Conservation (phyloP, 495 filamentous ascomycete species). For the Aspergillus ostianus region DNA sequence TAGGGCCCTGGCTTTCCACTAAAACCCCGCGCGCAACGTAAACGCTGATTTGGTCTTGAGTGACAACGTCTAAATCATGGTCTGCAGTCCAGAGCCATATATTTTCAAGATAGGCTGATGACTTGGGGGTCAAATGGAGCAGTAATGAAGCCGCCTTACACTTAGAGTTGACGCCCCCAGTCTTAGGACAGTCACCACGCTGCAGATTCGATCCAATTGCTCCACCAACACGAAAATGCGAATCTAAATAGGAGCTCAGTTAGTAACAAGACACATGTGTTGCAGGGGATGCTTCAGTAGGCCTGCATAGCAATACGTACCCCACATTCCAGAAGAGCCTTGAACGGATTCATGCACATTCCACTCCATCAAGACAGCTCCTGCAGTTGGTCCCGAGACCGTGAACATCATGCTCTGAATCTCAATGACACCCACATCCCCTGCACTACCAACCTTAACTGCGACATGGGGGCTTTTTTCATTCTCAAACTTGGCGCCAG, state of each 20-base stretch:
- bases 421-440: slow-evolving; percentile 70
- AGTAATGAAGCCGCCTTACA: slow-evolving; percentile 61
- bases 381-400: slow-evolving; percentile 69
- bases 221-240: slow-evolving; percentile 76
- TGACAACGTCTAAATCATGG: slow-evolving; percentile 61
- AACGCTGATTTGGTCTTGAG: slow-evolving; percentile 57
- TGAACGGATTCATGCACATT: slow-evolving; percentile 63
- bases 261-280: too few species aligned
- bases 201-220: slow-evolving; percentile 71
- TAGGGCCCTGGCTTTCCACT: slow-evolving; percentile 47
- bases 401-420: slow-evolving; percentile 76
- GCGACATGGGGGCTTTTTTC: slow-evolving; percentile 64
- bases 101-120: slow-evolving; percentile 59
- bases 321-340: slow-evolving; percentile 75
- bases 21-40: slow-evolving; percentile 62
- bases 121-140: slow-evolving; percentile 55
- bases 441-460: slow-evolving; percentile 70
- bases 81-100: slow-evolving; percentile 64
- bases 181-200: slow-evolving; percentile 60
- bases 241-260: slow-evolving; percentile 40
- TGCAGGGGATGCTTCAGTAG: too few species aligned
- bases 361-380: slow-evolving; percentile 82
- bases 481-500: slow-evolving; percentile 64
- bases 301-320: not conserved
- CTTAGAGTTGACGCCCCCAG: slow-evolving; percentile 38